These are phyloP conservation scores for Colletotrichum chrysophilum DNA, from an alignment of 2,329 filamentous ascomycete species.

Conservation along the genomic window DNA sequence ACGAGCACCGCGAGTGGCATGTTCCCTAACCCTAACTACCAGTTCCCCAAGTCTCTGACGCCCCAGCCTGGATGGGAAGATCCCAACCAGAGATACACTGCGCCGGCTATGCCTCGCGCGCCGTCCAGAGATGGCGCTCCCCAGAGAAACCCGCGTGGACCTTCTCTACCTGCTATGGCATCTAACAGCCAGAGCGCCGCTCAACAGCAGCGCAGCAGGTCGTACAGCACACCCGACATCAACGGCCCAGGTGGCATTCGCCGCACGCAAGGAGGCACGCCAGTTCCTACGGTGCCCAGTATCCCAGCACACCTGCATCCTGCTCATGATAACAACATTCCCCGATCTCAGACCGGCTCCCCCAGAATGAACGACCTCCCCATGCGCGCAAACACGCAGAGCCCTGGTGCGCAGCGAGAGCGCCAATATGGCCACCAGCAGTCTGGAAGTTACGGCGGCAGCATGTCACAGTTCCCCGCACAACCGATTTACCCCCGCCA, in stretches of 20 bases:
- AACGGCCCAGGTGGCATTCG: constrained; percentile 70
- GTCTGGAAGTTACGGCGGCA: constrained; percentile 54
- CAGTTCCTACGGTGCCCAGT: constrained; percentile 74
- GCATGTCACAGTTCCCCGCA: constrained; percentile 60
- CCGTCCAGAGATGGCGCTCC: constrained; percentile 79
- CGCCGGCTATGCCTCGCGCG: constrained; percentile 82
- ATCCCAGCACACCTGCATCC: constrained; percentile 74
- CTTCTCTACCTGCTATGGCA: constrained; percentile 78
- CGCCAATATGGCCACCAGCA: constrained; percentile 51
- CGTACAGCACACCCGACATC: constrained; percentile 95
- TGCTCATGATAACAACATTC: constrained; percentile 67
- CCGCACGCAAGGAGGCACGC: constrained; percentile 56
- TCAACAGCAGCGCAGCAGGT: constrained; percentile 78
- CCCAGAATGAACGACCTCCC: constrained; percentile 72
- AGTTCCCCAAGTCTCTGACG: constrained; percentile 77
- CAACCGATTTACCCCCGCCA: constrained; percentile 60
- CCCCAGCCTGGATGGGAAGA: constrained; percentile 74
- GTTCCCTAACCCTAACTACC: constrained; percentile 62
- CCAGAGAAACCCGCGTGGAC: constrained; percentile 73
- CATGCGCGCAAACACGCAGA: constrained; percentile 72
- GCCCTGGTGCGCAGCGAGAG: constrained; percentile 70
- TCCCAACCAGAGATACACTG: constrained; percentile 81
- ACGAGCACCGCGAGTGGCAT: constrained; percentile 78
- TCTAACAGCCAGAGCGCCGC: constrained; percentile 58
- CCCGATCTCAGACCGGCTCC: constrained; percentile 83